Percentiles rank a stretch among this genome's conserved stretches.
Evolutionary conservation across 768 basidiomycete species (phyloP).

Genomic region (Pulveroboletus sp.): DNA sequence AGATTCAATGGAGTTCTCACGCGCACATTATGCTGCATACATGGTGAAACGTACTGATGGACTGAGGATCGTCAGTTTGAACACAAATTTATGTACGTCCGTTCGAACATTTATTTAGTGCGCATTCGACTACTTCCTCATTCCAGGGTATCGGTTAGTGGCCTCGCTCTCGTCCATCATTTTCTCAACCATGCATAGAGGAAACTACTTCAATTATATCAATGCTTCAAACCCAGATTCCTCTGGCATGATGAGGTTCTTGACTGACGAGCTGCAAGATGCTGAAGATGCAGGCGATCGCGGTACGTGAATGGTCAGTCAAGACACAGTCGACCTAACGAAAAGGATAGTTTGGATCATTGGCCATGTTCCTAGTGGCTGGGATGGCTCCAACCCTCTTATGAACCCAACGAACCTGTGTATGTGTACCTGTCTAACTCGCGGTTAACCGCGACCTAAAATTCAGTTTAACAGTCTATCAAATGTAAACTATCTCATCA

Average conservation of each 20-base stretch:
- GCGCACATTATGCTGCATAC: constrained; percentile 68
- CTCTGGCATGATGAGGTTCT: constrained; percentile 72
- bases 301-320: constrained; percentile 37
- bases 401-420: constrained; percentile 66
- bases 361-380: constrained; percentile 57
- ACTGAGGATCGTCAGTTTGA: constrained; percentile 66
- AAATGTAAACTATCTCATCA: constrained; percentile 35
- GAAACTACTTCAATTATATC: constrained; percentile 76
- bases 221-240: constrained; percentile 65
- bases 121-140: neutral
- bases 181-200: constrained; percentile 31
- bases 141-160: constrained; percentile 32
- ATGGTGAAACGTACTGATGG: constrained; percentile 65
- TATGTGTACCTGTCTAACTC: constrained; percentile 32
- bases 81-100: constrained; percentile 69
- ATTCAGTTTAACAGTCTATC: constrained; percentile 36
- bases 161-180: neutral
- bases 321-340: constrained; percentile 8
- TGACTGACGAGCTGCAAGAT: constrained; percentile 74
- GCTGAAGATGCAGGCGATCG: constrained; percentile 75
- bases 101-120: neutral
- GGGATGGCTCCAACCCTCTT: constrained; percentile 70
- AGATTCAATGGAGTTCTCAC: constrained; percentile 51
- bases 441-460: constrained; percentile 5
- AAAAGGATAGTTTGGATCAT: constrained; percentile 43